These are phyloP conservation scores for Yarrowia alimentaria DNA, from an alignment of 805 yeast genomes.

Conservation along the genomic window DNA sequence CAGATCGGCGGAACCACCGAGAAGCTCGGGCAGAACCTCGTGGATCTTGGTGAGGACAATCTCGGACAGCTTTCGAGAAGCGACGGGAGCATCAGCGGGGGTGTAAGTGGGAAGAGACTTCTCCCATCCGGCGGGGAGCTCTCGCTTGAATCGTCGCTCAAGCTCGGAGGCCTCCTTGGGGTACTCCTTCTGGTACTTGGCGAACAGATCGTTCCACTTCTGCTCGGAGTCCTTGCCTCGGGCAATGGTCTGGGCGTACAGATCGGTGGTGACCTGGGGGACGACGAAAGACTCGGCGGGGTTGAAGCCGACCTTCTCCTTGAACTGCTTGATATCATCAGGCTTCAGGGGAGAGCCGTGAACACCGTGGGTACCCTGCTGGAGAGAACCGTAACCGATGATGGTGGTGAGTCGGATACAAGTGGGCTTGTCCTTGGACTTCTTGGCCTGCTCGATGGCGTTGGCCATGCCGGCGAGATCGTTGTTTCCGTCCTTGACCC, in stretches of 20 bases:
- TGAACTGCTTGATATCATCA: constrained; percentile 34
- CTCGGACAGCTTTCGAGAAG: constrained; percentile 39
- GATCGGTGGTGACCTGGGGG: constrained; percentile 38
- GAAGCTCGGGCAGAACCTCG: constrained; percentile 35
- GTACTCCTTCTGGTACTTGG: constrained; percentile 33
- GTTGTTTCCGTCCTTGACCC: constrained; percentile 40
- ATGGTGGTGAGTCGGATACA: constrained; percentile 41
- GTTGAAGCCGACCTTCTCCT: constrained; percentile 29
- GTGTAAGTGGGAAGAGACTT: constrained; percentile 74
- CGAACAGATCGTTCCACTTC: constrained; percentile 37
- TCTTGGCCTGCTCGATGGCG: constrained; percentile 42
- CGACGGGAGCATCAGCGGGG: constrained; percentile 58
- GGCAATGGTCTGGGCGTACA: constrained; percentile 35
- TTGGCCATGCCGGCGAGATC: constrained; percentile 39
- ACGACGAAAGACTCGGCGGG: constrained; percentile 33
- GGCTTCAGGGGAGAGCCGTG: constrained; percentile 44
- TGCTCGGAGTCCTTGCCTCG: constrained; percentile 35
- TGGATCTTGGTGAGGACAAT: constrained; percentile 39
- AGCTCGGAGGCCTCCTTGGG: constrained; percentile 40
- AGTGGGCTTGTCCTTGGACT: constrained; percentile 40
- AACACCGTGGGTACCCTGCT: constrained; percentile 40
- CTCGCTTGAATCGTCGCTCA: constrained; percentile 36
- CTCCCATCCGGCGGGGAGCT: constrained; percentile 74
- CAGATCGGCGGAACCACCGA: constrained; percentile 44
- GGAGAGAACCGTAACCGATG: constrained; percentile 41